Base-by-base conservation (phyloP, 2,329 filamentous ascomycete genomes). In the Phaeosphaeria sp. region DNA sequence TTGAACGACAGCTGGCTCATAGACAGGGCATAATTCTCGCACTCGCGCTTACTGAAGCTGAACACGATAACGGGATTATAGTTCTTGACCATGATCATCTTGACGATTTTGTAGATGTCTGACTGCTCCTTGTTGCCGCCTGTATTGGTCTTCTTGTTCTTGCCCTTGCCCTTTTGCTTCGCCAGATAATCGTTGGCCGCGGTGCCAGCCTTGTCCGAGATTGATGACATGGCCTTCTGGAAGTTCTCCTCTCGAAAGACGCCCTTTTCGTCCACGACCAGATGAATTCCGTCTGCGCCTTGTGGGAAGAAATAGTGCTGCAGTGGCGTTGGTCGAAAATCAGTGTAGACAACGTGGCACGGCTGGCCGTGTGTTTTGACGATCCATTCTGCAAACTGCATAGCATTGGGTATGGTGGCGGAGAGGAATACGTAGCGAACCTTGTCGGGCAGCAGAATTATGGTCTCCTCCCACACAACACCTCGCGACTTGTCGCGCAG, bases 321-420 rank as follows among this genome's bases (percentile, higher is more conserved):
- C 30, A 99, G 81, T 0, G 95, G 95, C 0, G 95, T 99, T 20
- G 95, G 95, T 73, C 95, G 88, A 83, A 98, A 99, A 79, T 99
- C 94, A 52, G 95, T 99, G 78, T 99, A 99, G 2, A 99, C 95
- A 62, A 99, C 96, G 83, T 99, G 96, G 68, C 95, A 99, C 6
- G 95, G 94, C 74, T 99, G 96, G 65, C 91, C 90, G 77, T 99
- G 96, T 56, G 94, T 98, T 81, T 98, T 98, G 68, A 91, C 93
- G 71, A 99, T 96, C 95, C 95, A 99, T 78, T 99, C 94, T 67
- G 95, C 95, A 71, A 99, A 99, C 78, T 99, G 95, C 87, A 98
- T 97, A 52, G 95, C 93, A 74, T 99, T 99, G 54, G 95, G 95
- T 62, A 99, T 99, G 1, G 96, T 99, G 62, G 95, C 95, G 30